Base-by-base conservation (phyloP, 768 basidiomycete species). In the Suillus luteus region DNA sequence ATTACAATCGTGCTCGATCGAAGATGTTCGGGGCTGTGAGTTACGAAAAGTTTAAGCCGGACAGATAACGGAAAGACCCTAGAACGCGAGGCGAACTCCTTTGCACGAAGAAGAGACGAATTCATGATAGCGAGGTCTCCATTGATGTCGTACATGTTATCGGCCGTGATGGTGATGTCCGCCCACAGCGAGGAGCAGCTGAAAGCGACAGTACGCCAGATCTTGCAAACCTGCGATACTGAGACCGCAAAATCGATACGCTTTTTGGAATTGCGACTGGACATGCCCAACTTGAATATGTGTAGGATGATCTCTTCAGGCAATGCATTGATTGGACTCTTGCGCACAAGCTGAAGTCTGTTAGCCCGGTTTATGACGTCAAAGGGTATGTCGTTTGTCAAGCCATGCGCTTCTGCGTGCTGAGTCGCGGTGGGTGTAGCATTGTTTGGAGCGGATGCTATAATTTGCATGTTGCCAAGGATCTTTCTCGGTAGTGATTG, bases 181-280 rank as follows among this genome's bases (percentile, higher is more conserved):
- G 66, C 35, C 82, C 83, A 84, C 7, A 84, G 71, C 5, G 67
- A 59, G 2, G 79, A 76, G 6, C 74, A 77, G 15, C 68, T 66
- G 31, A 80, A 60, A 1, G 79, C 80, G 17, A 77, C 66, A 3
- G 68, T 69, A 54, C 82, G 75, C 81, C 82, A 83, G 55, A 69
- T 71, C 19, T 62, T 62, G n/a, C 77, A 82, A 46, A 83, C 80
- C 62, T 82, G 81, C 44, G 78, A 78, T 17, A 80, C 63, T 14
- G 69, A 24, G n/a, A 83, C 76, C 1, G 64, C 57, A 43, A 62
- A 65, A 33, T 60, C 57, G 40, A 48, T 51, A n/a, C 8, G 14
- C 38, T 37, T 7, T 44, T 44, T 33, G 5, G 31, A 54, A 6
- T 37, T 19, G 55, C 43, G 38, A 46, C 27, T 19, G 35, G 43